These are phyloP conservation scores for Solanum corneliomulleri DNA, from an alignment of 257 asterid genomes.

Conservation along the genomic window DNA sequence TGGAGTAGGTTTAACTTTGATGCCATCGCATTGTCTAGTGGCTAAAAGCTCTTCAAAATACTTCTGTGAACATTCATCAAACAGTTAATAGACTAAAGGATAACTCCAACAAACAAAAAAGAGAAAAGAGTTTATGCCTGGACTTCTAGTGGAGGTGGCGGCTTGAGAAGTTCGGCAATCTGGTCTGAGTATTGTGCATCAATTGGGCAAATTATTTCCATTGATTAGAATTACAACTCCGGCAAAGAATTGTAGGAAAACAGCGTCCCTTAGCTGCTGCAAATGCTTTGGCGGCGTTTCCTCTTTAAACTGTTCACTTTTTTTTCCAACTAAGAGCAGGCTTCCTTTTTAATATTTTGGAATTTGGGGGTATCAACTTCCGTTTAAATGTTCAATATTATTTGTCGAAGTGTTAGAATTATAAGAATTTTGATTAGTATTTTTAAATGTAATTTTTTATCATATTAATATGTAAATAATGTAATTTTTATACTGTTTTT, in stretches of 20 bases:
- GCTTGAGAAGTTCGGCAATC: constrained; percentile 44
- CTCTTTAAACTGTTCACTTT: not conserved
- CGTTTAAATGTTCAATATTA: too few species aligned
- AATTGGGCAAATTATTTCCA: constrained; percentile 34
- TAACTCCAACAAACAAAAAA: not conserved
- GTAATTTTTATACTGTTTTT: too few species aligned
- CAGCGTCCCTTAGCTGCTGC: not conserved
- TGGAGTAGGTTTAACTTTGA: constrained; percentile 48
- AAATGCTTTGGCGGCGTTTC: not conserved
- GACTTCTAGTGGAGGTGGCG: constrained; percentile 47
- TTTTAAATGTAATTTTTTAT: too few species aligned
- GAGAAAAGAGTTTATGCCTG: constrained; percentile 24
- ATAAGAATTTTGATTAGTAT: rapidly evolving
- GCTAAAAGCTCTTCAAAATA: constrained; percentile 48
- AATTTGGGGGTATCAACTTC: too few species aligned
- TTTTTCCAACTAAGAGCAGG: not conserved
- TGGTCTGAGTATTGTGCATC: constrained; percentile 32
- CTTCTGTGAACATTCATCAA: constrained; percentile 26
- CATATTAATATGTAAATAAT: too few species aligned
- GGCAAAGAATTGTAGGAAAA: not conserved
- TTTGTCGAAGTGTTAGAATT: rapidly evolving
- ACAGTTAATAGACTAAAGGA: not conserved
- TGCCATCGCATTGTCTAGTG: constrained; percentile 28
- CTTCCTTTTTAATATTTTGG: too few species aligned
- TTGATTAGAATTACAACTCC: not conserved